A percentile compares a stretch with the other conserved stretches of the same genome.
These are phyloP conservation scores for Immersiella caudata DNA, from an alignment of 495 filamentous ascomycete genomes.

Conservation along the genomic window DNA sequence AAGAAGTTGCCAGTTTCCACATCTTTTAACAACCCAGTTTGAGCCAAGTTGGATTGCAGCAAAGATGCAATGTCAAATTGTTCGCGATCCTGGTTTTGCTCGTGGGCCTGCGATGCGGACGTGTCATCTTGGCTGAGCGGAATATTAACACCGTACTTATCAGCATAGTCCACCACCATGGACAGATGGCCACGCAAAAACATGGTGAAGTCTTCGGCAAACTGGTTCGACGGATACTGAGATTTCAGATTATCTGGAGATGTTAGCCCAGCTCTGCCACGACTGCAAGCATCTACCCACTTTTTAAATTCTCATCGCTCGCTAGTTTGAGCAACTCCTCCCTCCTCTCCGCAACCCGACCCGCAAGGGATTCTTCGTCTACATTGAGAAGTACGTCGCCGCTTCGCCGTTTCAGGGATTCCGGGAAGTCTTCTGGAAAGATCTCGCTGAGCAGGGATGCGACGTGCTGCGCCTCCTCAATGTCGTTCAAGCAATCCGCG, in stretches of 20 bases:
- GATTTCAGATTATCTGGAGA: constrained; percentile 60
- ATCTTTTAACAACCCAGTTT: constrained; percentile 19
- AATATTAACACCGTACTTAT: constrained; percentile 45
- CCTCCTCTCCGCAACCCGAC: constrained; percentile 63
- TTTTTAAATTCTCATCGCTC: constrained; percentile 57
- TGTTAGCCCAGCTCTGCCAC: constrained; percentile 22
- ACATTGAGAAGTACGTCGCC: constrained; percentile 65
- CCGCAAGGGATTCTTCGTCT: constrained; percentile 75
- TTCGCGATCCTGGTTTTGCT: constrained; percentile 30
- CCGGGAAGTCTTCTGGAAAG: constrained; percentile 72
- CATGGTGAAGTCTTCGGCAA: constrained; percentile 70
- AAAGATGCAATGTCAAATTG: constrained; percentile 39
- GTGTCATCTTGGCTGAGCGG: constrained; percentile 37
- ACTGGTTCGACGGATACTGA: constrained; percentile 80
- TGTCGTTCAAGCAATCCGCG: constrained; percentile 65
- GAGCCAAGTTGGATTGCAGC: constrained; percentile 25
- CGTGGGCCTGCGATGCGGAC: constrained; percentile 20
- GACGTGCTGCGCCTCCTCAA: constrained; percentile 60
- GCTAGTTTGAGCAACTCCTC: constrained; percentile 65
- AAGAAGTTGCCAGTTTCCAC: constrained; percentile 8
- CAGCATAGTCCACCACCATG: constrained; percentile 57
- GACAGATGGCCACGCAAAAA: constrained; percentile 79
- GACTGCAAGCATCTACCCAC: constrained; percentile 33
- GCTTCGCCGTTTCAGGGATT: constrained; percentile 64
- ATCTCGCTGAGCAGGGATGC: constrained; percentile 70